These are phyloP conservation scores for Xylariaceae sp. DNA, from an alignment of 2,329 filamentous ascomycete species.

Conservation along the genomic window DNA sequence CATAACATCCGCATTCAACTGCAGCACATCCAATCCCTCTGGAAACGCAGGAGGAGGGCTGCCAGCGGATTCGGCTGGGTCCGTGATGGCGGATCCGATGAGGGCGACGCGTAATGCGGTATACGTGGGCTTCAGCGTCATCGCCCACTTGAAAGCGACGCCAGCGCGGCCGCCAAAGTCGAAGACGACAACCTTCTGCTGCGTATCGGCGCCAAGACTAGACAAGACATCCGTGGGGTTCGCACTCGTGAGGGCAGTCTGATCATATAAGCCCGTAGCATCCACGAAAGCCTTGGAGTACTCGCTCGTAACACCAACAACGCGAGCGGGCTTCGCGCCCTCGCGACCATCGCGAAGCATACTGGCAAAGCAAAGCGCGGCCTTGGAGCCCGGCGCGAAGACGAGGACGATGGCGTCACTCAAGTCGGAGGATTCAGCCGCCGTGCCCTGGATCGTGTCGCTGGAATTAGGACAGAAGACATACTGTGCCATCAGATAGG, in stretches of 20 bases:
- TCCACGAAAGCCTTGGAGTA: conserved; percentile 19
- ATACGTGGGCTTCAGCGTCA: conserved; percentile 6
- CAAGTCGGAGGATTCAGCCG: conserved; percentile 27
- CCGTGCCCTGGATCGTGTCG: conserved; percentile 22
- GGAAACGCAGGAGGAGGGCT: conserved; percentile 3
- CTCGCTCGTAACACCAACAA: conserved; percentile 24
- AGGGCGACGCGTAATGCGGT: conserved; percentile 9
- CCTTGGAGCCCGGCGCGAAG: conserved; percentile 27
- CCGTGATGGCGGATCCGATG: conserved; percentile 17
- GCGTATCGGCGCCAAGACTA: neutral
- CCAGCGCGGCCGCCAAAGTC: conserved; percentile 26
- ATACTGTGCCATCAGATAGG: conserved; percentile 28
- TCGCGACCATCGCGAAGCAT: conserved; percentile 6
- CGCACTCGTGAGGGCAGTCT: conserved; percentile 12
- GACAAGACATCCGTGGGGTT: conserved; percentile 11
- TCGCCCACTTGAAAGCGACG: conserved; percentile 16
- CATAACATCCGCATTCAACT: conserved; percentile 19
- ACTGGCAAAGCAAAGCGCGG: conserved; percentile 17
- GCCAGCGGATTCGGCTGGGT: neutral
- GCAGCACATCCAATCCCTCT: neutral
- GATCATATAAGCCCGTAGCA: conserved; percentile 21
- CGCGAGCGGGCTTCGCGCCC: conserved; percentile 8
- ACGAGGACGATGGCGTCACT: conserved; percentile 28
- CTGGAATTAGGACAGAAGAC: conserved; percentile 26
- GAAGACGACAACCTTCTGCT: conserved; percentile 16